A percentile compares a stretch with the other conserved stretches of the same genome.
These are phyloP conservation scores for Lithohypha guttulata DNA, from an alignment of 2,329 filamentous ascomycete species.

Conservation along the genomic window DNA sequence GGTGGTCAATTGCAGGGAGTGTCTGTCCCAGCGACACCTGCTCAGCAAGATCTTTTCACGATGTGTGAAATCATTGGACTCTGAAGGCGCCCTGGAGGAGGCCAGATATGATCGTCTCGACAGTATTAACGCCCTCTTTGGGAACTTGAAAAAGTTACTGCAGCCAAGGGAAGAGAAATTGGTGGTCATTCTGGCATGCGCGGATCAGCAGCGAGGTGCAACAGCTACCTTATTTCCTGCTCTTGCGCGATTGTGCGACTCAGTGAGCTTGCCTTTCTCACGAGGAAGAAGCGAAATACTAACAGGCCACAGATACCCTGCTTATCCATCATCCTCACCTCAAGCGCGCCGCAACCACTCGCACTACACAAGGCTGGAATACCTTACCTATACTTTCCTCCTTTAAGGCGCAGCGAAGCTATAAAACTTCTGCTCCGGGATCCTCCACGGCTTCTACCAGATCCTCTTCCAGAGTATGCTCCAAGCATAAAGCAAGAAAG, in stretches of 20 bases:
- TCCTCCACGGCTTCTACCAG: constrained; percentile 30
- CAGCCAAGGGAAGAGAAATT: constrained; percentile 45
- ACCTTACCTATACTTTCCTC: constrained; percentile 70
- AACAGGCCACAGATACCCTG: constrained; percentile 54
- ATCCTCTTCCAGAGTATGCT: constrained; percentile 12
- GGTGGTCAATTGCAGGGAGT: constrained; percentile 35
- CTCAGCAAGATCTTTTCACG: constrained; percentile 36
- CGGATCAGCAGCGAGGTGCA: constrained; percentile 74
- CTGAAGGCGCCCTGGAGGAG: constrained; percentile 30
- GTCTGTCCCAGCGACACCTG: constrained; percentile 36
- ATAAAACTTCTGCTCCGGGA: constrained; percentile 60
- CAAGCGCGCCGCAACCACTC: constrained; percentile 58
- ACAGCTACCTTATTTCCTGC: constrained; percentile 69
- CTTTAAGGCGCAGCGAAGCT: constrained; percentile 72
- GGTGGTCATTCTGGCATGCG: constrained; percentile 74
- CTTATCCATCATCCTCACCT: constrained; percentile 65
- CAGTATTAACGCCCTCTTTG: constrained; percentile 63
- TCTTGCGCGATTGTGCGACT: constrained; percentile 68
- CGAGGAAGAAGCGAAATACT: constrained; percentile 9
- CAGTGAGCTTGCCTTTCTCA: constrained; percentile 42
- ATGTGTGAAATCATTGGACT: constrained; percentile 28
- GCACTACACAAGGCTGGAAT: constrained; percentile 60
- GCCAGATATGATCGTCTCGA: constrained; percentile 58
- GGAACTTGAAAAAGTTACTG: constrained; percentile 49
- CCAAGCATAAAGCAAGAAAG: constrained; percentile 9